Evolutionary conservation across 345 rosid species (phyloP), one percentile per base, ranked within the genome.

Genomic region (Erysimum cheiranthoides): DNA sequence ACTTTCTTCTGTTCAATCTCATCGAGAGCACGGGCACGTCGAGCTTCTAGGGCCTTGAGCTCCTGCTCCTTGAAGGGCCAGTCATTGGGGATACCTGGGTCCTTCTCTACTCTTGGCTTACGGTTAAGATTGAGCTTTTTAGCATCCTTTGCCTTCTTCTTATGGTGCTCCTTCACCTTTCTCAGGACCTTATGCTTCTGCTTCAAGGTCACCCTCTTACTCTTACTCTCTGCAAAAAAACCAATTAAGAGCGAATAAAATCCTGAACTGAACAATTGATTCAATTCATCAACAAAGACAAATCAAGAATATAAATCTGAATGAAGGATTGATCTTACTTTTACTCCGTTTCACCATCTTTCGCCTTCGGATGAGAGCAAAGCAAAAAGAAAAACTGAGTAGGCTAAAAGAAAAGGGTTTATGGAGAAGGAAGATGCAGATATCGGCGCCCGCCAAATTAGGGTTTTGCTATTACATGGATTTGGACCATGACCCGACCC

Each of bases 41-140:
- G 91, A 65, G 77, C 98, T 80, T 92, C 97, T 17, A 92, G 84
- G 17, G 97, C 93, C 84, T 90, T 89, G 34, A 95, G 97, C 86
- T 95, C 98, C 40, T 95, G 93, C 73, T 90, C 99, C 93, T 89
- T 92, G 79, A 88, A 90, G 51, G 99, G 99, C 98, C 94, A 92
- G 75, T 90, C 99, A 77, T 92, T 95, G 35, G 99, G 98, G 39
- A 92, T 92, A 53, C 96, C 99, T 28, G 98, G 97, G 69, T 95
- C 99, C 78, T 95, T 95, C 86, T 89, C 99, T 36, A 85, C 90
- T 83, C 83, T 92, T 16, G 72, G 66, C 74, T 84, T 91, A 0
- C 79, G 75, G 30, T 80, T 79, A 68, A 88, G 61, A 4, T 89
- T 92, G 12, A 86, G 85, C 78, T 92, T 95, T 75, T 92, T 95